Evolutionary conservation across 2,329 filamentous ascomycete species (phyloP).

Genomic region (Pyrenophora tritici-repentis): DNA sequence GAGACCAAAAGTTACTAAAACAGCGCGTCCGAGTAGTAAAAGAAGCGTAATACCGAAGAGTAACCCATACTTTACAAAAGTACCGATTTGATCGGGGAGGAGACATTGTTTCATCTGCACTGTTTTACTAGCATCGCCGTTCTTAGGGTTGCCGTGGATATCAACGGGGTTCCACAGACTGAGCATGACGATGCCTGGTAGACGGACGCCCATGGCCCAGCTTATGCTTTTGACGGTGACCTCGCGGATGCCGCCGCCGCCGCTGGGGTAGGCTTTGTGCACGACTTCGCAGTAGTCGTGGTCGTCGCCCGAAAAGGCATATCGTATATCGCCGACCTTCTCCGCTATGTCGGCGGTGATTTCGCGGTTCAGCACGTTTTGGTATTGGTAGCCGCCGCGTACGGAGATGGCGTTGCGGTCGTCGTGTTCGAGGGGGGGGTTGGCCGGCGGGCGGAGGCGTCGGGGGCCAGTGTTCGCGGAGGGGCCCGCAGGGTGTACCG

Average conservation of each 20-base stretch:
- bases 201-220: constrained; percentile 94
- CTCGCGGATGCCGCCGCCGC: constrained; percentile 66
- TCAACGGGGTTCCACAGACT: constrained; percentile 93
- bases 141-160: constrained; percentile 41
- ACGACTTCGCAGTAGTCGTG: constrained; percentile 95
- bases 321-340: constrained; percentile 78
- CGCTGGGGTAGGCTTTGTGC: constrained; percentile 69
- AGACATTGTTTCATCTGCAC: constrained; percentile 90
- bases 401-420: constrained; percentile 79
- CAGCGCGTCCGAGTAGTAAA: constrained; percentile 54
- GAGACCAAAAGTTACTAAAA: constrained; percentile 39
- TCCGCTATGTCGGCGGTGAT: constrained; percentile 77
- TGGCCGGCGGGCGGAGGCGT: constrained; percentile 65
- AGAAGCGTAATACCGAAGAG: constrained; percentile 62
- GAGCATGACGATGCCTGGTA: constrained; percentile 83
- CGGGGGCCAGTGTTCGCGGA: constrained; percentile 82
- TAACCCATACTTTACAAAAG: constrained; percentile 77
- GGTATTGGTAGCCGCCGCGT: constrained; percentile 86
- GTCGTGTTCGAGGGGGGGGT: constrained; percentile 62
- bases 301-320: constrained; percentile 94
- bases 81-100: constrained; percentile 82
- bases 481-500: constrained; percentile 84
- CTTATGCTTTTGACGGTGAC: constrained; percentile 95
- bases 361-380: constrained; percentile 82
- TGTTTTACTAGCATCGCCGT: constrained; percentile 58